Evolutionary conservation across 345 rosid genomes (phyloP).

Genomic region (Viola odorata): DNA sequence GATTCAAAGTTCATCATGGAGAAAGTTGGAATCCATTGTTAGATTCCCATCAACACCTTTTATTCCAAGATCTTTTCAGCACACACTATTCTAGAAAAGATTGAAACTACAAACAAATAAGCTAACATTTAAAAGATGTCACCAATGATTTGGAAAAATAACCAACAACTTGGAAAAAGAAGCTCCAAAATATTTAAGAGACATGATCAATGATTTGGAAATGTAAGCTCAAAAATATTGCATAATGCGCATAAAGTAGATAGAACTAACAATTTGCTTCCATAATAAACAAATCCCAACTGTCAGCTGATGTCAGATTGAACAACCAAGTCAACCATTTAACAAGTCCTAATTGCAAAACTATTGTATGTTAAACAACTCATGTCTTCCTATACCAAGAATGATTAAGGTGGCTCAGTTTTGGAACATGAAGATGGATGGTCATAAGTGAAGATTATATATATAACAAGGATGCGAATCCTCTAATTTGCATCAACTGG

Average conservation of each 20-base stretch:
- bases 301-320: conserved; percentile 9
- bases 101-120: no score
- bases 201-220: not conserved
- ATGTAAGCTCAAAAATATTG: not conserved
- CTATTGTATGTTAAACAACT: not conserved
- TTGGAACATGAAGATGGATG: no score
- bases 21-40: conserved; percentile 9
- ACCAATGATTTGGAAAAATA: not conserved
- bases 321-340: not conserved
- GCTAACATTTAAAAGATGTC: no score
- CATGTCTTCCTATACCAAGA: not conserved
- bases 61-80: conserved; percentile 8
- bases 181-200: not conserved
- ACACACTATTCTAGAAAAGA: conserved; percentile 14
- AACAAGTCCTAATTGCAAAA: not conserved
- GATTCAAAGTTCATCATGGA: not conserved
- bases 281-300: conserved; percentile 9
- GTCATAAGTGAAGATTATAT: no score
- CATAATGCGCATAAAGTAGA: conserved; percentile 4
- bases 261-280: no score
- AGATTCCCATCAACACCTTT: conserved; percentile 19
- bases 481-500: no score
- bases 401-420: no score
- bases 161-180: not conserved
- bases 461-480: no score